Conservation (phyloP, 768 basidiomycete genomes). For the Naematelia aurantialba region DNA sequence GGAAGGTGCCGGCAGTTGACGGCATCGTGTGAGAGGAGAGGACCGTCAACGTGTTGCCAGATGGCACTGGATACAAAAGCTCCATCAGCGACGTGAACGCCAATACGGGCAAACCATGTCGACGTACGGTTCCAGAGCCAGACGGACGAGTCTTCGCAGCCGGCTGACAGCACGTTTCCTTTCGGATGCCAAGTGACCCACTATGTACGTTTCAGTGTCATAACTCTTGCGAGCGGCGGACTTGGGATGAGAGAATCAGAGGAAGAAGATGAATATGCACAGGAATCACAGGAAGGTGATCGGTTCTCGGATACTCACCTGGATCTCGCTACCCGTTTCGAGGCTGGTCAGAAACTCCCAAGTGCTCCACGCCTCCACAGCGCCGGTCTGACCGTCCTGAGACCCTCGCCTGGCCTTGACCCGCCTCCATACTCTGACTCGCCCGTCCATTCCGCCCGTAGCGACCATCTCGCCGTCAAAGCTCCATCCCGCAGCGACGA, state of each 20-base stretch:
- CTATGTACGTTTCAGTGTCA: no score
- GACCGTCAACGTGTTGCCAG: slow-evolving; percentile 91
- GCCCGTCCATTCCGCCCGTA: slow-evolving; percentile 98
- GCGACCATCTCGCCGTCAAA: slow-evolving; percentile 86
- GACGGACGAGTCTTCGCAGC: slow-evolving; percentile 85
- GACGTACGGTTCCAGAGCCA: slow-evolving; percentile 95
- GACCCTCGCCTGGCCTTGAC: slow-evolving; percentile 51
- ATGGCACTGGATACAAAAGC: slow-evolving; percentile 82
- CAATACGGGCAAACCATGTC: not conserved
- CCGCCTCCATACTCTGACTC: slow-evolving; percentile 83
- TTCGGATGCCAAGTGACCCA: slow-evolving; percentile 96
- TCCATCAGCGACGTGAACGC: not conserved
- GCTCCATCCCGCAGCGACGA: slow-evolving; percentile 73
- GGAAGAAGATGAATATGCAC: not conserved
- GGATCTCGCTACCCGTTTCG: slow-evolving; percentile 91
- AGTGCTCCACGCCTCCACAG: slow-evolving; percentile 57
- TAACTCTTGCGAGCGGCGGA: not conserved
- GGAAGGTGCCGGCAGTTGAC: slow-evolving; percentile 83
- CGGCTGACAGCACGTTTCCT: slow-evolving; percentile 79
- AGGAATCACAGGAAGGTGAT: no score
- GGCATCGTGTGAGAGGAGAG: slow-evolving; percentile 84
- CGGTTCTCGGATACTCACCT: slow-evolving; percentile 59
- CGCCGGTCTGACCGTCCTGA: slow-evolving; percentile 10
- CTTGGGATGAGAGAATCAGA: not conserved
- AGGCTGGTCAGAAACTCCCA: slow-evolving; percentile 96